These are phyloP conservation scores for Sporopachydermia quercuum DNA, from an alignment of 805 yeast genomes.

Conservation along the genomic window DNA sequence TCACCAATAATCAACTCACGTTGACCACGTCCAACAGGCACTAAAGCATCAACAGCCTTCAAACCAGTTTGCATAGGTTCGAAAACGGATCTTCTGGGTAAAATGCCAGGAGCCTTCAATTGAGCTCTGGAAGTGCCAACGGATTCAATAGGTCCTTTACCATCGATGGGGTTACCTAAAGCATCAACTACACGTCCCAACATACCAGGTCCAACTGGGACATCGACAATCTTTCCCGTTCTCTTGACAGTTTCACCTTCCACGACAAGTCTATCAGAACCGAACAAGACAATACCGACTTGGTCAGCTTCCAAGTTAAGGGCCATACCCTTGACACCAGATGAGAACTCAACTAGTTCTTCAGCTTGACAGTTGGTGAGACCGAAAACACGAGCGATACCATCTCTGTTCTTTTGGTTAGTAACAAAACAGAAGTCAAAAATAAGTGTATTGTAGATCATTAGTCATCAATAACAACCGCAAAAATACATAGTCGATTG, in stretches of 20 bases:
- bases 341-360: slow-evolving; percentile 97
- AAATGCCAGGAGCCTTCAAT: slow-evolving; percentile 99
- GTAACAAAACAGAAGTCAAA: too few relatives aligned
- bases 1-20: slow-evolving; percentile 99
- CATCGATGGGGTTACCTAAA: slow-evolving; percentile 98
- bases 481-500: too few relatives aligned
- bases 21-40: slow-evolving; percentile 99
- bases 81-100: slow-evolving; percentile 96
- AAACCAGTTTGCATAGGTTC: slow-evolving; percentile 99
- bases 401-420: slow-evolving; percentile 59
- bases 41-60: slow-evolving; percentile 97
- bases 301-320: slow-evolving; percentile 99
- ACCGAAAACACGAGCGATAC: slow-evolving; percentile 99
- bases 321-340: slow-evolving; percentile 99
- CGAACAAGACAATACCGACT: slow-evolving; percentile 99
- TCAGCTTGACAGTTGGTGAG: slow-evolving; percentile 99
- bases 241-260: slow-evolving; percentile 99
- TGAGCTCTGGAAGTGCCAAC: slow-evolving; percentile 85
- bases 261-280: slow-evolving; percentile 96
- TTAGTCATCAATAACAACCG: too few relatives aligned
- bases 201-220: slow-evolving; percentile 95
- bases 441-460: too few relatives aligned
- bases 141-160: slow-evolving; percentile 95
- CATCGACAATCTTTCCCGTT: slow-evolving; percentile 98
- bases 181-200: slow-evolving; percentile 99